These are phyloP conservation scores for Capronia epimyces DNA, from an alignment of 2,329 filamentous ascomycete species.

Conservation along the genomic window DNA sequence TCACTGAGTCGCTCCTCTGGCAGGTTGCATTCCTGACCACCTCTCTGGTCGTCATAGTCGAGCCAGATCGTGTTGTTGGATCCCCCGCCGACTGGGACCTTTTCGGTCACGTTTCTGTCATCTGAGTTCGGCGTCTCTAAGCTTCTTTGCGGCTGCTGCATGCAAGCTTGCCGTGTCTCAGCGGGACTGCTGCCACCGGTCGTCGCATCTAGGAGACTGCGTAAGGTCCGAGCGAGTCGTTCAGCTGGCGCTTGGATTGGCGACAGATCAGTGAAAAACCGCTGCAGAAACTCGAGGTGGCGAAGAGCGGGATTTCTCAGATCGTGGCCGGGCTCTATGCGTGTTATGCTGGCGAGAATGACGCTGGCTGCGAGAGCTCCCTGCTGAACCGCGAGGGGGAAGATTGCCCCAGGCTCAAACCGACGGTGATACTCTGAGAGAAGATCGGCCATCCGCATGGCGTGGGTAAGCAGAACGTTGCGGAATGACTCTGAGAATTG, in stretches of 20 bases:
- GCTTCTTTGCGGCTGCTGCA: no score
- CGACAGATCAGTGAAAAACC: conserved; percentile 3
- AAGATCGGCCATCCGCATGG: neutral
- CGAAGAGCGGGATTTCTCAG: neutral
- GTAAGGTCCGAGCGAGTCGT: neutral
- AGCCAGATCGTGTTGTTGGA: neutral
- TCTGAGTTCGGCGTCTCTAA: no score
- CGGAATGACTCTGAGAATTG: neutral
- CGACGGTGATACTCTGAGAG: neutral
- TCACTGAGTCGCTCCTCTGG: neutral
- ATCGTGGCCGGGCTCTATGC: neutral
- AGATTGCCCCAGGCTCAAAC: neutral
- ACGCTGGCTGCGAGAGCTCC: conserved; percentile 5
- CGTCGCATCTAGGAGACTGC: neutral
- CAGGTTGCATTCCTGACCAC: no score
- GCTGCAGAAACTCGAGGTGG: conserved; percentile 3
- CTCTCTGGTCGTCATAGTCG: neutral
- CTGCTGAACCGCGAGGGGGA: conserved; percentile 1
- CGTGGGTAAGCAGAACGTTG: neutral
- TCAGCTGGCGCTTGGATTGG: conserved; percentile 1
- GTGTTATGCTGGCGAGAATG: neutral
- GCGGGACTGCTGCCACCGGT: neutral
- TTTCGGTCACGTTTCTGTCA: no score
- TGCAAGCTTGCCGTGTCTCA: no score
- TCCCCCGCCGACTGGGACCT: no score